Evolutionary conservation across 495 filamentous ascomycete species (phyloP), one percentile per base, ranked within the genome.

Genomic region (Trichoderma virens): DNA sequence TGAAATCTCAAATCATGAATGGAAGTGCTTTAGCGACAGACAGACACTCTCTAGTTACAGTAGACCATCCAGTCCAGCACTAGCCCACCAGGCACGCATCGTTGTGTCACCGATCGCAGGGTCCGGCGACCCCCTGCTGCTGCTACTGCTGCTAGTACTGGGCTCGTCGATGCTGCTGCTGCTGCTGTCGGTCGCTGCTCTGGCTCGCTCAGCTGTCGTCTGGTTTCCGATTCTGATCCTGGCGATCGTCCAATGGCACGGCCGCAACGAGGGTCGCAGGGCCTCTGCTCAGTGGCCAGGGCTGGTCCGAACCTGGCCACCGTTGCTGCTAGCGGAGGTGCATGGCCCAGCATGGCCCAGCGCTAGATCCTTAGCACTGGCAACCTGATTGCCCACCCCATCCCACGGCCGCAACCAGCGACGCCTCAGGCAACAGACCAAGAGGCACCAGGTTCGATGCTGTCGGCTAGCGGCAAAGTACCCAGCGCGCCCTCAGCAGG

Each of bases 91-190:
- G 51, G 51, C 51, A 56, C 51, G 11, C 51, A 56, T 56, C 51
- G 51, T 18, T 56, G 51, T 56, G 51, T 56, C 51, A 56, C 51
- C 51, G 51, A 56, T 56, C 51, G 51, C 23, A 56, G 51, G 51
- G 51, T 27, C 51, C 51, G 51, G 23, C 51, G 16, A n/a, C 51
- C 51, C 51, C 27, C 41, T 13, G 23, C 51, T 56, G 51, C 45
- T 25, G n/a, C n/a, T n/a, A n/a, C n/a, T n/a, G n/a, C n/a, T n/a
- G n/a, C n/a, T n/a, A n/a, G n/a, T n/a, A n/a, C n/a, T 20, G n/a
- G 45, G 45, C 45, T 51, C 45, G 45, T 51, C 20, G 38, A 41
- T 25, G 45, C 18, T 51, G 45, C 45, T 51, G 20, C 23, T 11
- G 18, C 16, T 30, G 23, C 23, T 56, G 5, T 35, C 32, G 32